These are phyloP conservation scores for Macrophomina phaseolina DNA, from an alignment of 2,329 filamentous ascomycete genomes.

Conservation along the genomic window DNA sequence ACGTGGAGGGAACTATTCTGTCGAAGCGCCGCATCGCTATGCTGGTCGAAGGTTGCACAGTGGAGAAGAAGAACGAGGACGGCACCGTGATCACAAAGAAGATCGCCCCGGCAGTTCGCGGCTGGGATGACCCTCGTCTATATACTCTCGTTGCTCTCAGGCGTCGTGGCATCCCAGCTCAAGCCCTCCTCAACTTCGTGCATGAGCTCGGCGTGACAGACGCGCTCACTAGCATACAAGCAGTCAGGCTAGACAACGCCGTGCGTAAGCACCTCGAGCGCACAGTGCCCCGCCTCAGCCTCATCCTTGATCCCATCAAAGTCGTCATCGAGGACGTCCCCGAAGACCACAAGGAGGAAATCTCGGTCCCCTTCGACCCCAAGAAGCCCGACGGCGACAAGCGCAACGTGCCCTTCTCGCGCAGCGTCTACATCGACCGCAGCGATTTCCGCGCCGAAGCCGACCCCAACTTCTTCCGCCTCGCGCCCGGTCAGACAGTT, in stretches of 20 bases:
- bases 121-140: slow-evolving; percentile 89
- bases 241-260: slow-evolving; percentile 81
- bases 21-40: slow-evolving; percentile 85
- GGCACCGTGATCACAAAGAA: slow-evolving; percentile 45
- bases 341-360: slow-evolving; percentile 67
- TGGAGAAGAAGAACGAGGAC: slow-evolving; percentile 52
- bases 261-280: slow-evolving; percentile 86
- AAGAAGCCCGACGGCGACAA: slow-evolving; percentile 74
- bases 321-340: slow-evolving; percentile 83
- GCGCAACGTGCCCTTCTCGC: slow-evolving; percentile 70
- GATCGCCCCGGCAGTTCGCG: slow-evolving; percentile 68
- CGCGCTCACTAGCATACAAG: slow-evolving; percentile 77
- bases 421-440: slow-evolving; percentile 83
- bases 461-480: slow-evolving; percentile 76
- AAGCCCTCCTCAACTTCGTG: slow-evolving; percentile 86
- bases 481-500: slow-evolving; percentile 75
- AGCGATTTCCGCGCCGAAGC: slow-evolving; percentile 77
- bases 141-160: slow-evolving; percentile 86
- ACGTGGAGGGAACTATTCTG: slow-evolving; percentile 82
- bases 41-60: slow-evolving; percentile 70
- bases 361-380: slow-evolving; percentile 79
- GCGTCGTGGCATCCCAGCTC: slow-evolving; percentile 83
- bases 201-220: slow-evolving; percentile 92
- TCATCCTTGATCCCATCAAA: slow-evolving; percentile 83
- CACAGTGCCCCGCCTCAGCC: slow-evolving; percentile 86